phyloP scores from a whole-genome alignment of 805 yeast genomes.

The Hanseniaspora valbyensis region DNA sequence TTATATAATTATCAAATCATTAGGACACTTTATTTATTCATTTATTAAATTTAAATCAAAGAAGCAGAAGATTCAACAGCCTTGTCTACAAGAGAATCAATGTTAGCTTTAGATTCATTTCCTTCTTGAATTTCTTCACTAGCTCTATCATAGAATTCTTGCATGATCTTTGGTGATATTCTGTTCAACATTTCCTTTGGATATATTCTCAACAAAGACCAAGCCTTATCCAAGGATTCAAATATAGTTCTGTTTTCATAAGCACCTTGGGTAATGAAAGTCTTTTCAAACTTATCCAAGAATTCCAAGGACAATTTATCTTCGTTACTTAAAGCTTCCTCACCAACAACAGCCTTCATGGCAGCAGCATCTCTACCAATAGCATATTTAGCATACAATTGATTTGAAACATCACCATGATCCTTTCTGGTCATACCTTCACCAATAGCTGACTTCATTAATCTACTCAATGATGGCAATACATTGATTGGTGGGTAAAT shows the following conservation, averaged over 20 bases:
- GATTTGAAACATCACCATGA: slow-evolving; percentile 98
- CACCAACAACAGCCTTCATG: slow-evolving; percentile 99
- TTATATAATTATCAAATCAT: neutral
- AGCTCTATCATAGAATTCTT: slow-evolving; percentile 88
- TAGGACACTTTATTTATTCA: no score
- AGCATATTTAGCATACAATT: slow-evolving; percentile 96
- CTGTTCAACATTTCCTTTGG: slow-evolving; percentile 98
- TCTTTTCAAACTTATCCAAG: slow-evolving; percentile 93
- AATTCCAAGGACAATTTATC: slow-evolving; percentile 96
- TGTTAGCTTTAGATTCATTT: slow-evolving; percentile 10
- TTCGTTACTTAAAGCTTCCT: slow-evolving; percentile 94
- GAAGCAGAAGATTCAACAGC: slow-evolving; percentile 20
- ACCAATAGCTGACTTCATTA: slow-evolving; percentile 99
- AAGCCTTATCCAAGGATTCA: slow-evolving; percentile 94
- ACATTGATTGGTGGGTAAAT: slow-evolving; percentile 98
- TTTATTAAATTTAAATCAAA: slow-evolving; percentile 20
- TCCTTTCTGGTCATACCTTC: slow-evolving; percentile 99
- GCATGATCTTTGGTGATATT: slow-evolving; percentile 92
- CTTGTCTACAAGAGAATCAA: slow-evolving; percentile 34
- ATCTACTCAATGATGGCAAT: slow-evolving; percentile 90
- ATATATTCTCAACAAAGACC: slow-evolving; percentile 95
- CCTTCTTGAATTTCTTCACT: slow-evolving; percentile 50
- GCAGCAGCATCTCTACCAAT: slow-evolving; percentile 99
- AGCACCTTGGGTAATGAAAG: slow-evolving; percentile 91
- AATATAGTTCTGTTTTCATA: slow-evolving; percentile 90